Conservation (phyloP, 768 basidiomycete species). For the Pleurotus cornucopiae region DNA sequence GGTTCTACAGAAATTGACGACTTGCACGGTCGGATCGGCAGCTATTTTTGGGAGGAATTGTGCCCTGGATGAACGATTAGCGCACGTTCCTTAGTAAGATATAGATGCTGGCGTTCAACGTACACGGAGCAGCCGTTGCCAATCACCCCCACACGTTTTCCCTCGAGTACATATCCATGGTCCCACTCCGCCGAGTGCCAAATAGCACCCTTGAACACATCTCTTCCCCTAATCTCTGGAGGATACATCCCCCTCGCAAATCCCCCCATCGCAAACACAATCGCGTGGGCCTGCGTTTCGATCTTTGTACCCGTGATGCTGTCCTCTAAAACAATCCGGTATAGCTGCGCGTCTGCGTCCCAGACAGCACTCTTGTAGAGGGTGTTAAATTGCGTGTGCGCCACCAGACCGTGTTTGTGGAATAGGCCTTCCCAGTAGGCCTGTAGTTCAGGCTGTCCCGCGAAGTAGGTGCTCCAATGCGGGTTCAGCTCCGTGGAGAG, state of each 20-base stretch:
- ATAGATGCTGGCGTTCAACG: constrained; percentile 17
- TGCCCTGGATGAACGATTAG: constrained; percentile 32
- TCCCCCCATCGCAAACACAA: constrained; percentile 48
- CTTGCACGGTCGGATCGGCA: constrained; percentile 40
- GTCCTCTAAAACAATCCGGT: constrained; percentile 35
- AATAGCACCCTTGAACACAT: constrained; percentile 42
- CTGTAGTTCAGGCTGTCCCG: constrained; percentile 44
- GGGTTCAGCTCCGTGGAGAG: constrained; percentile 53
- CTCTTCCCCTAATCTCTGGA: constrained; percentile 35
- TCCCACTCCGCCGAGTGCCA: constrained; percentile 59
- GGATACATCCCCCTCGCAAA: constrained; percentile 45
- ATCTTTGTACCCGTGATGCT: constrained; percentile 28
- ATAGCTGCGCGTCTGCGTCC: constrained; percentile 38
- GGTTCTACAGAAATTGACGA: constrained; percentile 57
- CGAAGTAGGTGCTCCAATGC: constrained; percentile 43
- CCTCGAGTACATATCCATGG: constrained; percentile 47
- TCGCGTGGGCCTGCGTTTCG: constrained; percentile 35
- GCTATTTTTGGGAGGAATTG: constrained; percentile 58
- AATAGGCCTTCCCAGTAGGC: constrained; percentile 47
- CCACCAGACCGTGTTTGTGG: constrained; percentile 38
- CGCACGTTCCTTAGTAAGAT: constrained; percentile 7
- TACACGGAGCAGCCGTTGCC: constrained; percentile 63
- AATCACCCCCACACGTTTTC: constrained; percentile 55
- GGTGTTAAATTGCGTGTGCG: constrained; percentile 39
- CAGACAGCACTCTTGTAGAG: constrained; percentile 38